phyloP scores from a whole-genome alignment of 495 filamentous ascomycete species.

The Friedmanniomyces simplex region DNA sequence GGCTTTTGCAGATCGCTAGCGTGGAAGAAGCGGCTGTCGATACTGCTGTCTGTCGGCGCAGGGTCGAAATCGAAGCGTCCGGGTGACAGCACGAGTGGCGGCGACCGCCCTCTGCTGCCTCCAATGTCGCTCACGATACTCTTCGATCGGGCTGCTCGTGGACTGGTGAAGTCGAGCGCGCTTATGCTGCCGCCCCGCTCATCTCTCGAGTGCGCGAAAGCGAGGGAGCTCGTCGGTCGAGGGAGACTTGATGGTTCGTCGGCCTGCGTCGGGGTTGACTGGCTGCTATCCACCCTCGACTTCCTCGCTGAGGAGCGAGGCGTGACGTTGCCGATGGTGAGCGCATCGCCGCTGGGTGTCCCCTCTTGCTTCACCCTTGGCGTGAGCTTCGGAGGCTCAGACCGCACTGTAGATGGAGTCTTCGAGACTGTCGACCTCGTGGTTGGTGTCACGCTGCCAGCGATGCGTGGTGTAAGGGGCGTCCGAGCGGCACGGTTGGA shows the following conservation, averaged over 20 bases:
- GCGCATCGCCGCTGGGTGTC: slow-evolving; percentile 26
- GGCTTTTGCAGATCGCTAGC: slow-evolving; percentile 26
- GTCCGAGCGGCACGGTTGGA: slow-evolving; percentile 26
- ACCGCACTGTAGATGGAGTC: slow-evolving; percentile 14
- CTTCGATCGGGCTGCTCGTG: slow-evolving; percentile 10
- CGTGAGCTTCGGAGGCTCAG: slow-evolving; percentile 9
- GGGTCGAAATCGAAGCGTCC: not conserved
- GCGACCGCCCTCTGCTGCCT: slow-evolving; percentile 3
- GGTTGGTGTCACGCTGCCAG: slow-evolving; percentile 17
- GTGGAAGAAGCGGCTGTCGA: slow-evolving; percentile 32
- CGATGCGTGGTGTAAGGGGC: slow-evolving; percentile 31
- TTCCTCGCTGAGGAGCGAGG: slow-evolving; percentile 33
- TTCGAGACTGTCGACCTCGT: slow-evolving; percentile 15
- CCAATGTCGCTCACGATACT: slow-evolving; percentile 20
- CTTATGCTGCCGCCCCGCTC: slow-evolving; percentile 14
- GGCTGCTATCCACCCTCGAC: slow-evolving; percentile 26
- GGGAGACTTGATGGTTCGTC: slow-evolving; percentile 18
- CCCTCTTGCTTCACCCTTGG: slow-evolving; percentile 22
- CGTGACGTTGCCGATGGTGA: slow-evolving; percentile 30
- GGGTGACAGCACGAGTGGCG: slow-evolving; percentile 16
- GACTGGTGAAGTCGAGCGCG: slow-evolving; percentile 3
- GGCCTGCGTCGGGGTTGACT: slow-evolving; percentile 23
- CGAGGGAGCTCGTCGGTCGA: not conserved
- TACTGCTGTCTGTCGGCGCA: slow-evolving; percentile 1
- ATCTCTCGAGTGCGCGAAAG: not conserved